These are phyloP conservation scores for Penicillium riverlandense DNA, from an alignment of 495 filamentous ascomycete genomes.

Conservation along the genomic window DNA sequence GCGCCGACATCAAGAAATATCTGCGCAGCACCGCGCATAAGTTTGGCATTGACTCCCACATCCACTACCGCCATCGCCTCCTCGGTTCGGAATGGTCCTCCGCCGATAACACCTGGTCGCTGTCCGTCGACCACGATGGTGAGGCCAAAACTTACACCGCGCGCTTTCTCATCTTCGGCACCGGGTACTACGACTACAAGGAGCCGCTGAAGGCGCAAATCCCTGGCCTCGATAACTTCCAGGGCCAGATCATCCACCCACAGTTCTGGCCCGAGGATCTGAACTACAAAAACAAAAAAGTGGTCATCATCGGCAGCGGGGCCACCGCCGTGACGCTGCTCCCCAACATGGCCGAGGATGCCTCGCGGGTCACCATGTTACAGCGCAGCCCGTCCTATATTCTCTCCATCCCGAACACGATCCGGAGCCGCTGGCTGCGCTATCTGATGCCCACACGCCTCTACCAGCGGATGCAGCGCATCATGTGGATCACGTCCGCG, in stretches of 20 bases:
- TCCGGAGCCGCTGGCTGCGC: constrained; percentile 18
- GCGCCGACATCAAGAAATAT: constrained; percentile 52
- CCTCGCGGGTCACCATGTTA: constrained; percentile 45
- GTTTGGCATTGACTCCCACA: constrained; percentile 55
- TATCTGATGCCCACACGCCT: constrained; percentile 35
- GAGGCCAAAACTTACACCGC: constrained; percentile 38
- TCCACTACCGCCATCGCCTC: constrained; percentile 54
- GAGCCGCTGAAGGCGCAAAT: constrained; percentile 46
- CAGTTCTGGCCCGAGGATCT: constrained; percentile 47
- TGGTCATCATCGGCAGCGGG: constrained; percentile 51
- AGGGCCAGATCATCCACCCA: constrained; percentile 41
- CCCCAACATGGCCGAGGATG: constrained; percentile 36
- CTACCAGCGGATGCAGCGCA: constrained; percentile 31
- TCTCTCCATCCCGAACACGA: constrained; percentile 40
- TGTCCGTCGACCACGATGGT: constrained; percentile 46
- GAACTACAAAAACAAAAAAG: constrained; percentile 42
- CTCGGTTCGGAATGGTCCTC: constrained; percentile 52
- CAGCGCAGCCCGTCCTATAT: constrained; percentile 57
- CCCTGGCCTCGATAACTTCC: constrained; percentile 31
- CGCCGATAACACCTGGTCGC: constrained; percentile 51
- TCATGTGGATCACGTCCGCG: constrained; percentile 37
- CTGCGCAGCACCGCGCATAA: constrained; percentile 50
- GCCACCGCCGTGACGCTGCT: constrained; percentile 51
- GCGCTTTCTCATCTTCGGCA: constrained; percentile 53
- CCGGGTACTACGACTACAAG: constrained; percentile 62